phyloP scores from a whole-genome alignment of 2,329 filamentous ascomycete species.

The Ascochyta fabae region DNA sequence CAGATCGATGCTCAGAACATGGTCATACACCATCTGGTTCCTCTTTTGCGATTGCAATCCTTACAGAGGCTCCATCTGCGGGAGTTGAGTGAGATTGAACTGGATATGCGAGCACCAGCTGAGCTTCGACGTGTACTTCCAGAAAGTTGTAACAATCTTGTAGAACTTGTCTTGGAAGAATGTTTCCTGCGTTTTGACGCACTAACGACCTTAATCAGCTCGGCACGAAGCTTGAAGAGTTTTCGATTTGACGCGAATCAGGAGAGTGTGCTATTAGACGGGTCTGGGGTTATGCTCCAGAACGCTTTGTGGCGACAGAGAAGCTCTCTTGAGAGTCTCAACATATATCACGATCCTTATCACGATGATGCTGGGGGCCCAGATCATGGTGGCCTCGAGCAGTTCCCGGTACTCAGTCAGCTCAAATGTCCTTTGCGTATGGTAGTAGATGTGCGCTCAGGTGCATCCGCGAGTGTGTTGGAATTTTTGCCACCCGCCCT shows the following conservation, averaged over 20 bases:
- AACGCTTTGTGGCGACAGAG: constrained; percentile 20
- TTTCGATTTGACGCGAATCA: constrained; percentile 23
- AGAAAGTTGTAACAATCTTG: constrained; percentile 20
- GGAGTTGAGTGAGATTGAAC: constrained; percentile 12
- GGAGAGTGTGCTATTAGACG: constrained; percentile 4
- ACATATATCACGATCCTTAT: constrained; percentile 9
- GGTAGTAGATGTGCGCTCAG: constrained; percentile 11
- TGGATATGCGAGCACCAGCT: constrained; percentile 4
- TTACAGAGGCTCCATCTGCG: constrained; percentile 26
- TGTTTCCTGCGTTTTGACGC: constrained; percentile 18
- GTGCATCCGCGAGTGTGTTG: constrained; percentile 9
- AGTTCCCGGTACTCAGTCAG: constrained; percentile 19
- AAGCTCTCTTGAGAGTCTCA: constrained; percentile 19
- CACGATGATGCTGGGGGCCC: constrained; percentile 1
- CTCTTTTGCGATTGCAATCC: constrained; percentile 32
- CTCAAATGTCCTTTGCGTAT: constrained; percentile 22
- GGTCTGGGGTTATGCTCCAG: not conserved
- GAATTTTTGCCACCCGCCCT: constrained; percentile 25
- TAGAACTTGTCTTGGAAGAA: constrained; percentile 23
- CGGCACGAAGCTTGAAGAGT: constrained; percentile 19
- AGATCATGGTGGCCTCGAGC: constrained; percentile 13
- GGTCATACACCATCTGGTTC: constrained; percentile 23
- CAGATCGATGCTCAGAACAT: constrained; percentile 20
- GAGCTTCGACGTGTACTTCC: constrained; percentile 26
- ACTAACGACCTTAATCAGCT: constrained; percentile 25